A percentile compares a stretch with the other conserved stretches of the same genome.
phyloP scores from a whole-genome alignment of 495 filamentous ascomycete species.

The Xylaria castorea region DNA sequence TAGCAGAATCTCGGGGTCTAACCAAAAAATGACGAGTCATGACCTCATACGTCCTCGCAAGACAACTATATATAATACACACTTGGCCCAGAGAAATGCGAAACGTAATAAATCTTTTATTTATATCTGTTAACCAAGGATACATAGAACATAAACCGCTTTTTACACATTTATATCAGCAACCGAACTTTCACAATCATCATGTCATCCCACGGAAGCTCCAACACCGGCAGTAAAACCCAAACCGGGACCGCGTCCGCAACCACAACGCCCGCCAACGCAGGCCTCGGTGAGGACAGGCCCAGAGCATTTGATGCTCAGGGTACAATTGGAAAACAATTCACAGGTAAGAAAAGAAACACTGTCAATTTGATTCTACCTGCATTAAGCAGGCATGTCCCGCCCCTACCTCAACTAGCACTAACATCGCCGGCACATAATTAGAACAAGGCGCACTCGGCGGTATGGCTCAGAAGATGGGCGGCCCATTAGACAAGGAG shows the following conservation, averaged over 20 bases:
- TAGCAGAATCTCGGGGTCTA: background rate
- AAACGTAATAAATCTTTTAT: background rate
- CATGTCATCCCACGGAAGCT: constrained; percentile 41
- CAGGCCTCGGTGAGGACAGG: constrained; percentile 36
- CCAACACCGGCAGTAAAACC: constrained; percentile 37
- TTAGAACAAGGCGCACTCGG: constrained; percentile 56
- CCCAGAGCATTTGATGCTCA: constrained; percentile 44
- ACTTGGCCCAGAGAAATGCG: background rate
- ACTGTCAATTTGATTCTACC: background rate
- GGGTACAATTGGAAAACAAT: constrained; percentile 47
- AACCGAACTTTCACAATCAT: background rate
- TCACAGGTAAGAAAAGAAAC: constrained; percentile 40
- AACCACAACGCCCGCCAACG: constrained; percentile 37
- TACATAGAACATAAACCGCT: background rate
- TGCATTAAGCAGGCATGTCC: background rate
- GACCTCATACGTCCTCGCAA: background rate
- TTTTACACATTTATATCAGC: background rate
- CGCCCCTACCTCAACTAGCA: background rate
- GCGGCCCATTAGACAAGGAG: constrained; percentile 54
- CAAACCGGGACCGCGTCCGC: constrained; percentile 37
- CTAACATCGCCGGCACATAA: constrained; percentile 13
- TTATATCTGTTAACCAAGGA: background rate
- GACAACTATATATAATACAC: background rate
- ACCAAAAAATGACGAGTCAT: background rate
- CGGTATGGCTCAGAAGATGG: constrained; percentile 53